Percentiles rank a stretch among this genome's conserved stretches.
Conservation (phyloP, 2,329 filamentous ascomycete genomes). For the Fusarium oxysporum region DNA sequence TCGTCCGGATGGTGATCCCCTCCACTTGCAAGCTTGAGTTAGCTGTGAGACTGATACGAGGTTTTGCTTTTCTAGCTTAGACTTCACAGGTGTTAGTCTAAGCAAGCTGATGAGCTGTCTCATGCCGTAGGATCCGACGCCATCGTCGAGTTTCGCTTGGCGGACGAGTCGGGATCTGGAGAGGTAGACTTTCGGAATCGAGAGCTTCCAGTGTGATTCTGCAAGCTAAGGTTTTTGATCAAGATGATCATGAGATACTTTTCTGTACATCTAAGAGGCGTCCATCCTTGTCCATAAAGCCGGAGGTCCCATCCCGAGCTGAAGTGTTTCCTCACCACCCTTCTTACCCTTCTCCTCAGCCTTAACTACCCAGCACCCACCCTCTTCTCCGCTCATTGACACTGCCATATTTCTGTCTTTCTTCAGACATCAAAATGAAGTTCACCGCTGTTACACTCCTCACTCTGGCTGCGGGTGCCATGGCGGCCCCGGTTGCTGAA, state of each 20-base stretch:
- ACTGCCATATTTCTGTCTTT: not conserved
- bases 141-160: not conserved
- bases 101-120: not conserved
- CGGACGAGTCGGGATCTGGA: not conserved
- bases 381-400: not conserved
- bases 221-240: not conserved
- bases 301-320: conserved; percentile 1
- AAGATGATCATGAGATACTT: not conserved
- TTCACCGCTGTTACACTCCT: conserved; percentile 43
- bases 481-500: conserved; percentile 42
- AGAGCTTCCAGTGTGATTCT: not conserved
- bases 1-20: not conserved
- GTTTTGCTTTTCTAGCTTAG: not conserved
- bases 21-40: conserved; percentile 1
- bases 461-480: conserved; percentile 38
- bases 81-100: conserved; percentile 3
- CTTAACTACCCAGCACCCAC: not conserved
- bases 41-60: conserved; percentile 16
- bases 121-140: conserved; percentile 12
- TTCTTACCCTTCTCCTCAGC: conserved; percentile 8
- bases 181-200: not conserved
- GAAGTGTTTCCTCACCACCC: not conserved
- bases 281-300: conserved; percentile 30
- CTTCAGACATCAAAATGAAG: conserved; percentile 46
- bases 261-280: not conserved